These are phyloP conservation scores for Aphanomyces stellatus DNA, from an alignment of 352 stramenopile genomes.

Conservation along the genomic window DNA sequence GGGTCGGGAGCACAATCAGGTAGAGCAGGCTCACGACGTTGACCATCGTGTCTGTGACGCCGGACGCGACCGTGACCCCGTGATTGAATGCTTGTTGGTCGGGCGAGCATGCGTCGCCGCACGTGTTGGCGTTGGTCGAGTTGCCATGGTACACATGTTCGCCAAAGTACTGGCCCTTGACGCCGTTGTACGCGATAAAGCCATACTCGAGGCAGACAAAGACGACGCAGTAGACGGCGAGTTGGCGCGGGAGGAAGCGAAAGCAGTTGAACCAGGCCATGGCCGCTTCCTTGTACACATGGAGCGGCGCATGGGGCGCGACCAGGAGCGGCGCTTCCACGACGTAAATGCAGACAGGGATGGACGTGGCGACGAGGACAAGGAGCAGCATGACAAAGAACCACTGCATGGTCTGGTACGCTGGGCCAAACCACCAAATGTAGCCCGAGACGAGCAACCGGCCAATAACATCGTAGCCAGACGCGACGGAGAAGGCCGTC, in stretches of 20 bases:
- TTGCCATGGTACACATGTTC: constrained; percentile 44
- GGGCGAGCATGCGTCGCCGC: constrained; percentile 24
- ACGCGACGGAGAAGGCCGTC: constrained; percentile 31
- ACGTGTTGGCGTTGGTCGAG: constrained; percentile 38
- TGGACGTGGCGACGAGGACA: constrained; percentile 29
- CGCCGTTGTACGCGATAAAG: constrained; percentile 55
- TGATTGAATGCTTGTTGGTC: constrained; percentile 41
- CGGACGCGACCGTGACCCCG: constrained; percentile 42
- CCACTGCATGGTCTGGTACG: constrained; percentile 35
- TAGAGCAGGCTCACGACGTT: constrained; percentile 38
- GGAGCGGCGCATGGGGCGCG: neutral
- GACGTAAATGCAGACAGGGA: constrained; percentile 26
- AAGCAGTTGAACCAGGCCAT: constrained; percentile 35
- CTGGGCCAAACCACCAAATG: constrained; percentile 38
- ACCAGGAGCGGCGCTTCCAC: constrained; percentile 26
- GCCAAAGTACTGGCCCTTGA: constrained; percentile 59
- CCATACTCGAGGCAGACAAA: constrained; percentile 50
- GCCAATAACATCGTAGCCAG: constrained; percentile 39
- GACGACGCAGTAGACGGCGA: constrained; percentile 48
- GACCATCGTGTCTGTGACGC: constrained; percentile 45
- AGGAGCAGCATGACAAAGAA: constrained; percentile 48
- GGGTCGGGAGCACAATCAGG: constrained; percentile 41
- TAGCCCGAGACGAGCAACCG: constrained; percentile 40
- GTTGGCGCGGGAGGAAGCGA: constrained; percentile 29
- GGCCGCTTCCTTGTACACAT: constrained; percentile 28